Evolutionary conservation across 345 rosid species (phyloP).

Genomic region (Gossypium anomalum): DNA sequence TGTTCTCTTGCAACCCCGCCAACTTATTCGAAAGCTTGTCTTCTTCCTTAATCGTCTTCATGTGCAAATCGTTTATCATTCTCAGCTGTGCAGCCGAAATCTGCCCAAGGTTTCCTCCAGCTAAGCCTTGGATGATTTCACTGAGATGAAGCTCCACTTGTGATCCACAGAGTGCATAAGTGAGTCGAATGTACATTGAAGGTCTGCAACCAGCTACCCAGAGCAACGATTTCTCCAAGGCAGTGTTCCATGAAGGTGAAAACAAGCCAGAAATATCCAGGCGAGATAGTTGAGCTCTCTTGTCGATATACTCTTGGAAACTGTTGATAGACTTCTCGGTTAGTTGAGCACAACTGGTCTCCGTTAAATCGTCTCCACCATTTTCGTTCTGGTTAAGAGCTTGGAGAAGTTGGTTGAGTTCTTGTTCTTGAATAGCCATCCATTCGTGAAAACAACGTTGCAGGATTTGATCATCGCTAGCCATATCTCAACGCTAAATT

Average conservation of each 20-base stretch:
- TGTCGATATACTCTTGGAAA: not conserved
- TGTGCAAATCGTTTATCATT: not conserved
- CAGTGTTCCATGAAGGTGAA: not conserved
- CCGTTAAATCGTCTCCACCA: not conserved
- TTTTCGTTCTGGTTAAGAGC: not conserved
- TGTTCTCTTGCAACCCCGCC: not conserved
- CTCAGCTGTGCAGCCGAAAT: not conserved
- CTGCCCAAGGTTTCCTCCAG: not conserved
- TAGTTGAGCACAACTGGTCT: not conserved
- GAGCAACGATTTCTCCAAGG: not conserved
- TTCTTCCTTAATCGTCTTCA: not conserved
- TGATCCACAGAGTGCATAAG: not conserved
- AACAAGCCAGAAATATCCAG: not conserved
- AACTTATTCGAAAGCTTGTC: not conserved
- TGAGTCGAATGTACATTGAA: not conserved
- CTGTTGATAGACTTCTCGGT: not conserved
- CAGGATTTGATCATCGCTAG: not conserved
- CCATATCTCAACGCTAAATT: not conserved
- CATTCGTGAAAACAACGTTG: not conserved
- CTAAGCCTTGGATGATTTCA: not conserved
- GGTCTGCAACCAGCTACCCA: not conserved
- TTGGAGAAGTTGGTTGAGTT: not conserved
- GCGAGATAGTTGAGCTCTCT: not conserved
- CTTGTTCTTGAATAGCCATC: not conserved
- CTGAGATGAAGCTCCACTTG: not conserved